Base-by-base conservation (phyloP, 2,329 filamentous ascomycete species). In the Eutypa lata region DNA sequence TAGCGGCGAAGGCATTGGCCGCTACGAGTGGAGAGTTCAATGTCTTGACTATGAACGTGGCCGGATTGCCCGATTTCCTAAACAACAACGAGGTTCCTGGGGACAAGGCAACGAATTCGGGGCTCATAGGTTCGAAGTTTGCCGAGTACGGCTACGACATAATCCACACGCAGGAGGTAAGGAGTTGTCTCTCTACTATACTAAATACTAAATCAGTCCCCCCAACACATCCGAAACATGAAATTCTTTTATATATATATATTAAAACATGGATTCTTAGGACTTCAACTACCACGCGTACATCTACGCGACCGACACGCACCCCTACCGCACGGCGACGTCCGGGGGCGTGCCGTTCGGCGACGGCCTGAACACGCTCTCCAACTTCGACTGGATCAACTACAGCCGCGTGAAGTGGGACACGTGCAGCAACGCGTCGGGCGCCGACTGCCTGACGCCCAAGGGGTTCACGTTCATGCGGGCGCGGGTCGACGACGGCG, bases 391-490 rank as follows among this genome's bases (percentile, higher is more conserved):
- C 56, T 88, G 78, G 75, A 67, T 79, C 7, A 75, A 79, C 55
- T 81, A 83, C 58, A 69, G 73, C 43, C 79, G 84, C 14, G 70
- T 77, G 47, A 82, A 84, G 61, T 89, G 86, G 84, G 67, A 74
- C 22, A 71, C 65, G 2, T 87, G 85, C 69, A 82, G 79, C 53
- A 67, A 81, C 61, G 76, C 76, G 35, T 81, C 79, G 0, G 76
- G 75, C 0, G 61, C 66, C 1, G 86, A 89, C 65, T 88, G 86
- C 64, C 70, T 88, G 56, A 88, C 85, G 1, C 86, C 84, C 21
- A 89, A 89, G 68, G 86, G 86, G 14, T 88, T 87, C 66, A 87
- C 84, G 1, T 83, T 83, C 47, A 87, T 88, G 83, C 78, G 83
- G 13, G 67, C 79, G 40, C 68, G 74, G 19, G 59, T 87, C 14